A percentile compares a stretch with the other conserved stretches of the same genome.
Evolutionary conservation across 768 basidiomycete genomes (phyloP).

Genomic region (Trichaptum fuscoviolaceum): DNA sequence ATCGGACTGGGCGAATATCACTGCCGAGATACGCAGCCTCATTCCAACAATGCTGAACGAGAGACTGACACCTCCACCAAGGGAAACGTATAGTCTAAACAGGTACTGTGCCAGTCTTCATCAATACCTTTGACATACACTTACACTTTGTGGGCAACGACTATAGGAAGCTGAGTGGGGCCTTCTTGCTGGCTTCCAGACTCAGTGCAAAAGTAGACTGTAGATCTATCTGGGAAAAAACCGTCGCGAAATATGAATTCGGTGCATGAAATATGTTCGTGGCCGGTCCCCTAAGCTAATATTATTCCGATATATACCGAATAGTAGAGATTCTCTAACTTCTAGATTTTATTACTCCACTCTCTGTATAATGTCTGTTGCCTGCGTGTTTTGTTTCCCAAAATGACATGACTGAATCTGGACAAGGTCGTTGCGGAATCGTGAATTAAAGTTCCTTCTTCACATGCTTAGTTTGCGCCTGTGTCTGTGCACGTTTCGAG

Average conservation of each 20-base stretch:
- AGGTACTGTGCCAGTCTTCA: conserved; percentile 36
- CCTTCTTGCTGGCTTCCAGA: conserved; percentile 73
- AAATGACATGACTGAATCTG: neutral
- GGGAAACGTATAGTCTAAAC: conserved; percentile 93
- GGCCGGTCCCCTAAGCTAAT: neutral
- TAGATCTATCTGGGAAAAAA: conserved; percentile 67
- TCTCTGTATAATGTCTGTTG: neutral
- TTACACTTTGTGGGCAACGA: neutral
- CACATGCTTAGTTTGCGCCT: neutral
- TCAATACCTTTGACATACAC: neutral
- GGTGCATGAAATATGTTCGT: conserved; percentile 3
- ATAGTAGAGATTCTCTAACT: neutral
- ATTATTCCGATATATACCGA: neutral
- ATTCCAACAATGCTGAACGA: conserved; percentile 91
- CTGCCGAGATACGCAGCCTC: conserved; percentile 65
- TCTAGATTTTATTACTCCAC: neutral
- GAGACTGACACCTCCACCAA: conserved; percentile 86
- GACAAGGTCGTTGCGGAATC: neutral
- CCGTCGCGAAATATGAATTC: conserved; percentile 38
- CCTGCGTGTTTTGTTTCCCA: neutral
- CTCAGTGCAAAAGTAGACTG: conserved; percentile 73
- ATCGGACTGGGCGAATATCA: conserved; percentile 63
- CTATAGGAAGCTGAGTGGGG: conserved; percentile 72
- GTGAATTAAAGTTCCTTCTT: conserved; percentile 3
- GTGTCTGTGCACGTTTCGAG: conserved; percentile 39